A percentile compares a stretch with the other conserved stretches of the same genome.
These are phyloP conservation scores for Juncus inflexus DNA, from an alignment of 176 grass and related monocot genomes.

Conservation along the genomic window DNA sequence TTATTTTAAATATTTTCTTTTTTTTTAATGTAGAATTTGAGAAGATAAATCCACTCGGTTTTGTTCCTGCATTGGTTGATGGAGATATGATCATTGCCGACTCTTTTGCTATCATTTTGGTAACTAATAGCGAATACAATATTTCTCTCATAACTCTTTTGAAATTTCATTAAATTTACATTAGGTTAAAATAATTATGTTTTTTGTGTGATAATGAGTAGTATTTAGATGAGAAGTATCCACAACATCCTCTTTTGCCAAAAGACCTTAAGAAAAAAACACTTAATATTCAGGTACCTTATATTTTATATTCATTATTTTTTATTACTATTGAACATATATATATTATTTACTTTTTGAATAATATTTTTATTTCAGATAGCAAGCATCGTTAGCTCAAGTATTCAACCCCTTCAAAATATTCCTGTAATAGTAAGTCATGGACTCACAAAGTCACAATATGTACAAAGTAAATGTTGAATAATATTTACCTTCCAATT, in stretches of 20 bases:
- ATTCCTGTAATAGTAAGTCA: conserved; percentile 45
- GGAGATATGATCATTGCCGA: conserved; percentile 61
- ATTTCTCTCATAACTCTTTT: neutral
- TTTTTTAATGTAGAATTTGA: conserved; percentile 56
- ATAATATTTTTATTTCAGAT: conserved; percentile 45
- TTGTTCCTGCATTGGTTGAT: conserved; percentile 70
- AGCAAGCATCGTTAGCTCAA: conserved; percentile 74
- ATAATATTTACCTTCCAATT: neutral
- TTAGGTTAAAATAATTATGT: neutral
- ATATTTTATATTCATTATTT: neutral
- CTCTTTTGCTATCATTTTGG: conserved; percentile 77
- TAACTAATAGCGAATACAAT: conserved; percentile 13
- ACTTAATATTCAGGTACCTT: conserved; percentile 75
- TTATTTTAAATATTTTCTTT: neutral
- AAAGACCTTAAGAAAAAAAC: conserved; percentile 66
- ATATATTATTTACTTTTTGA: neutral
- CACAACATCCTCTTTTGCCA: conserved; percentile 58
- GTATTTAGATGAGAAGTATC: conserved; percentile 96
- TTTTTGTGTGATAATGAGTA: conserved; percentile 25
- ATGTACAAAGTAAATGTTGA: neutral
- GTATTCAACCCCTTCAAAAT: conserved; percentile 84
- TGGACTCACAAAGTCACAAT: neutral
- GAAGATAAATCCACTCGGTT: conserved; percentile 86
- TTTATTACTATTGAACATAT: neutral
- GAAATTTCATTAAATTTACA: neutral